Base-by-base conservation (phyloP, 164 flowering plant species). In the Umbilicus rupestris region DNA sequence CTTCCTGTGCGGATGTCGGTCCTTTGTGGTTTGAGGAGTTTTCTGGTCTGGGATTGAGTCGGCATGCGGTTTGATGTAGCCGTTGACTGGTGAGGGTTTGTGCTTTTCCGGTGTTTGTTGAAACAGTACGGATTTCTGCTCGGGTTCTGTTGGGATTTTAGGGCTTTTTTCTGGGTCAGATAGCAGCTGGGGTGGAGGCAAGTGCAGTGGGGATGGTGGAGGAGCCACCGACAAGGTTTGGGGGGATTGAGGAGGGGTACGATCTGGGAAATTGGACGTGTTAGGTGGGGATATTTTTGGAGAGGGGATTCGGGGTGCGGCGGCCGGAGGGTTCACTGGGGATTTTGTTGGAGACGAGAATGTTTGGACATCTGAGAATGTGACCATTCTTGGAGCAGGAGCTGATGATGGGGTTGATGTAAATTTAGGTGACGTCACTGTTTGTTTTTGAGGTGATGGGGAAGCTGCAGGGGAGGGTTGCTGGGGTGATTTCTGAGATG, bases 151-250 rank as follows among this genome's bases (percentile, higher is more conserved):
- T 2, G 80, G 83, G 58, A 72, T 65, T 31, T 70, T 77, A 45
- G 75, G 64, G 37, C 71, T 73, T 17, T 39, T 39, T 3, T 78
- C 70, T 0, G 59, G 52, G 7, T 55, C 71, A 1, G 82, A 46
- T 66, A 46, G 72, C 5, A 74, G 22, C 50, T 73, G 78, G 12
- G 87, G 35, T 7, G 86, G 84, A 0, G 88, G 90, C 0, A 83
- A 79, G 35, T 28, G 66, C 5, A 83, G 58, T 39, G 88, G 83
- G 67, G 88, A 81, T n/a, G 84, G 86, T 11, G 83, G 82, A 19
- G 75, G 77, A 29, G 75, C 73, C 3, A 37, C 10, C 22, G 66
- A 49, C 28, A 60, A 70, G 57, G 14, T 30, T 19, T 57, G 60
- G 1, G 84, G 78, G 17, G 82, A 77, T n/a, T 71, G 72, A 7